Evolutionary conservation across 768 basidiomycete genomes (phyloP).

Genomic region (Kondoa subrosea): DNA sequence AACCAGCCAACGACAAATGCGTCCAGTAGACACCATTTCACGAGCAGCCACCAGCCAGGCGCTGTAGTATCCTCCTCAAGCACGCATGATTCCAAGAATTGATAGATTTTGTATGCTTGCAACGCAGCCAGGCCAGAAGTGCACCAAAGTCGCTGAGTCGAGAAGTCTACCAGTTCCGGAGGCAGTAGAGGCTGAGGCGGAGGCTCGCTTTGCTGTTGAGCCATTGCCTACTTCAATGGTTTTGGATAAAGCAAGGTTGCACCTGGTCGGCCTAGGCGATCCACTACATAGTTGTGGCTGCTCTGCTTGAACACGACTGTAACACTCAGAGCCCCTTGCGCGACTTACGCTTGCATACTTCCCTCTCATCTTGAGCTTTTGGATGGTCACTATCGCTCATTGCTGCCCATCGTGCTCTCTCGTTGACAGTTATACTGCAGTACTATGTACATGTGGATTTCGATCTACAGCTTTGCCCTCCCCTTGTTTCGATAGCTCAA

Average conservation of each 20-base stretch:
- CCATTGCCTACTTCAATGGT: neutral
- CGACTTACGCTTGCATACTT: too few species aligned
- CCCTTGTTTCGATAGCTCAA: too few species aligned
- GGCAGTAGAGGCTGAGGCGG: neutral
- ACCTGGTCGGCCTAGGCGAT: too few species aligned
- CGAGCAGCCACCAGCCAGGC: constrained; percentile 5
- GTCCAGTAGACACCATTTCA: constrained; percentile 16
- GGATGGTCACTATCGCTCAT: too few species aligned
- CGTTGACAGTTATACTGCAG: too few species aligned
- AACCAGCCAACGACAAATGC: constrained; percentile 5
- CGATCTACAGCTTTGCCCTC: too few species aligned
- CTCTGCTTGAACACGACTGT: too few species aligned
- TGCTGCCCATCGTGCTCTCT: too few species aligned
- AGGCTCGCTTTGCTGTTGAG: neutral
- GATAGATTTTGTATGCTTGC: constrained; percentile 20
- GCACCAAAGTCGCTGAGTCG: neutral
- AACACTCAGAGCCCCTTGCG: too few species aligned
- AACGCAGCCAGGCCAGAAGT: constrained; percentile 6
- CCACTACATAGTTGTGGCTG: too few species aligned
- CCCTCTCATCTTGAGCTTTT: too few species aligned
- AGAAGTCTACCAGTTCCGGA: neutral
- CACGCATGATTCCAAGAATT: constrained; percentile 14
- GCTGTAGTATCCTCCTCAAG: neutral
- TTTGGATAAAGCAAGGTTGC: neutral
- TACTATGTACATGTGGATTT: too few species aligned